These are phyloP conservation scores for Geranomyces variabilis DNA, from an alignment of 192 early-diverging fungal species.

Conservation along the genomic window DNA sequence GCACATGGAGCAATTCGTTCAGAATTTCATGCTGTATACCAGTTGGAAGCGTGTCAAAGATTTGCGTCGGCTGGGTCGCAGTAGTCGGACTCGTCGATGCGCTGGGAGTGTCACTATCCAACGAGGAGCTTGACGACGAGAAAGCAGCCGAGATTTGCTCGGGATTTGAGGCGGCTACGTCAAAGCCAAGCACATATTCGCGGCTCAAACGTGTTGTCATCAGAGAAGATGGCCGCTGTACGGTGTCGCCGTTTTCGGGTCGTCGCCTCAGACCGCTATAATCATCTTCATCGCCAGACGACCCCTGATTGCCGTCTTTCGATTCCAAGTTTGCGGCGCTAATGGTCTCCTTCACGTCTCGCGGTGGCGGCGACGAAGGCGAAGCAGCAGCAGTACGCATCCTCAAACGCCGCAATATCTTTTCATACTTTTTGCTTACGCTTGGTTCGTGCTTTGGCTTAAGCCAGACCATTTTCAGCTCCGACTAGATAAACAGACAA, in stretches of 20 bases:
- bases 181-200: slow-evolving; percentile 14
- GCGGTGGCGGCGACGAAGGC: not conserved
- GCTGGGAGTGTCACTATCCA: no score
- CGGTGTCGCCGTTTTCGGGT: no score
- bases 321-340: not conserved
- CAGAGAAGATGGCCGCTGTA: not conserved
- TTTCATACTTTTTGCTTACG: slow-evolving; percentile 13
- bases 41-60: slow-evolving; percentile 27
- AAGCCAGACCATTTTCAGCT: slow-evolving; percentile 30
- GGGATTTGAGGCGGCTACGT: not conserved
- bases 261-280: not conserved
- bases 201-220: slow-evolving; percentile 12
- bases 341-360: not conserved
- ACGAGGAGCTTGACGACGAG: no score
- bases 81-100: no score
- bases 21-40: slow-evolving; percentile 21
- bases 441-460: slow-evolving; percentile 9
- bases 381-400: not conserved
- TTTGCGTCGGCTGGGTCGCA: not conserved
- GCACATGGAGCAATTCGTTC: slow-evolving; percentile 16
- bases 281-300: not conserved
- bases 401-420: slow-evolving; percentile 2
- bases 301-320: not conserved
- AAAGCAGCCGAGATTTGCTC: no score
- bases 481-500: slow-evolving; percentile 2